Percentiles rank a stretch among this genome's conserved stretches.
Evolutionary conservation across 1,284 basidiomycete genomes (phyloP).

Genomic region (Neolentinus lepideus): DNA sequence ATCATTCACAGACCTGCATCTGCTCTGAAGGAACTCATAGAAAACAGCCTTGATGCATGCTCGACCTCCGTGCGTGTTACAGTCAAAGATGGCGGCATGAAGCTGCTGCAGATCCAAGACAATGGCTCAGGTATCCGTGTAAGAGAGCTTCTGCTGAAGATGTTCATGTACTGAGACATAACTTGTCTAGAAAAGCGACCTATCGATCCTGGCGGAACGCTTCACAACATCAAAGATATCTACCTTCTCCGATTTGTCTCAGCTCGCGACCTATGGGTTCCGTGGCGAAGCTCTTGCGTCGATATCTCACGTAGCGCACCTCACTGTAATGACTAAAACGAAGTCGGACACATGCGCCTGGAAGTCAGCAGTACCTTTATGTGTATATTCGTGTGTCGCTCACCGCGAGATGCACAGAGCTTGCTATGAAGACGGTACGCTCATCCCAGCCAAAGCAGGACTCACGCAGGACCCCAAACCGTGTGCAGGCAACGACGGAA

Average conservation of each 20-base stretch:
- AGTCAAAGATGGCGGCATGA: conserved; percentile 94
- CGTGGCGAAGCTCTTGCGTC: conserved; percentile 96
- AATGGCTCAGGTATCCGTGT: conserved; percentile 94
- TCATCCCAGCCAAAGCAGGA: conserved; percentile 65
- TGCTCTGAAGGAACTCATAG: conserved; percentile 93
- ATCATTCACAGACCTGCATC: conserved; percentile 96
- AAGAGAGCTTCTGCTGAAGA: conserved; percentile 15
- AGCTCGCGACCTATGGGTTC: conserved; percentile 93
- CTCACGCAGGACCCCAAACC: conserved; percentile 74
- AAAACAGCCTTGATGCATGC: conserved; percentile 93
- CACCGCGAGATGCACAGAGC: conserved; percentile 43
- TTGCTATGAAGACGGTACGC: conserved; percentile 67
- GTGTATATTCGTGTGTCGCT: not conserved
- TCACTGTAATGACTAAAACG: conserved; percentile 88
- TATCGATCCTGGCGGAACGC: conserved; percentile 89
- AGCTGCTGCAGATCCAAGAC: conserved; percentile 93
- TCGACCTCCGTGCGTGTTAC: conserved; percentile 84
- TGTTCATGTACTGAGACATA: not conserved
- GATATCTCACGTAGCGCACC: conserved; percentile 90
- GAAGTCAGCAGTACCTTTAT: conserved; percentile 54
- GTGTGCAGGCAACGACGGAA: conserved; percentile 93
- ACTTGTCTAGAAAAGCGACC: conserved; percentile 50
- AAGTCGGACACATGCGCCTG: conserved; percentile 77
- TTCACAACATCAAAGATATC: conserved; percentile 95
- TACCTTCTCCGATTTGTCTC: conserved; percentile 81